A percentile compares a stretch with the other conserved stretches of the same genome.
These are phyloP conservation scores for Limonium bicolor DNA, from an alignment of 148 eudicot genomes.

Conservation along the genomic window DNA sequence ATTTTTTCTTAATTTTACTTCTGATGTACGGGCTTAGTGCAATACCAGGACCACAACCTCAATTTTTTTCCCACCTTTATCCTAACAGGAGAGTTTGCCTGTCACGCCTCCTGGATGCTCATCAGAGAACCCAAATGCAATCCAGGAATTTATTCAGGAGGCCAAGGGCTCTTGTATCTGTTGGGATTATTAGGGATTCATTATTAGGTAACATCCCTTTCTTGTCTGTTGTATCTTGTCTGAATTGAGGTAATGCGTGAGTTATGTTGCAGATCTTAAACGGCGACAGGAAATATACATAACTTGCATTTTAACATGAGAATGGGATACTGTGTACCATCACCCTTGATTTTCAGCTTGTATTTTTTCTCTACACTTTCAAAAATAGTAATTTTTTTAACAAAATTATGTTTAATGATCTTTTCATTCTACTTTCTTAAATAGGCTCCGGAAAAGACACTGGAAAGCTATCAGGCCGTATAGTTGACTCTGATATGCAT, in stretches of 20 bases:
- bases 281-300: no score
- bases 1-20: neutral
- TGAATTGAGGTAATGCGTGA: no score
- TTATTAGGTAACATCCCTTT: conserved; percentile 34
- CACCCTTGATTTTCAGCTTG: neutral
- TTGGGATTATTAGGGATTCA: conserved; percentile 83
- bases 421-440: neutral
- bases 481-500: conserved; percentile 92
- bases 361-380: neutral
- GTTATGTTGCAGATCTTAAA: no score
- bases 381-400: neutral
- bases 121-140: conserved; percentile 57
- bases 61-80: neutral
- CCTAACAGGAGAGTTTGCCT: conserved; percentile 59
- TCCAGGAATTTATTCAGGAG: conserved; percentile 58
- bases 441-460: conserved; percentile 71
- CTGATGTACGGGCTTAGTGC: neutral
- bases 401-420: neutral
- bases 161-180: conserved; percentile 89
- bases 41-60: no score
- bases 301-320: no score
- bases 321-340: no score
- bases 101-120: conserved; percentile 93
- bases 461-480: conserved; percentile 68
- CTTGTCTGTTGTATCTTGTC: no score